A percentile compares a stretch with the other conserved stretches of the same genome.
These are phyloP conservation scores for Zygoascus biomembranicola DNA, from an alignment of 805 yeast species.

Conservation along the genomic window DNA sequence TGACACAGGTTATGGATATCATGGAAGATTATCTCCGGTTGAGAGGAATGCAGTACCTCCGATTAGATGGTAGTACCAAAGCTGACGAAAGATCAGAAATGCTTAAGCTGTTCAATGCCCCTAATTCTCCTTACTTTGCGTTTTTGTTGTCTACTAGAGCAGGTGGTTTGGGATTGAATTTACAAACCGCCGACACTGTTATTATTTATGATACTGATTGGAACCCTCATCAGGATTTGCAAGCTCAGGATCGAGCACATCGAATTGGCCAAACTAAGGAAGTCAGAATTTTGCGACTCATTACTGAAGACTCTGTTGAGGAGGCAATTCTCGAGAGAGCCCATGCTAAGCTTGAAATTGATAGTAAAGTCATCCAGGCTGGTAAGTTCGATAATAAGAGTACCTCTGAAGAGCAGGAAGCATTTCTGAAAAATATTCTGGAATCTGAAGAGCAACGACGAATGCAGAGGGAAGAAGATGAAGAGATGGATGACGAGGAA, in stretches of 20 bases:
- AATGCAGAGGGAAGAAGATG: conserved; percentile 46
- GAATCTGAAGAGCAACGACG: conserved; percentile 71
- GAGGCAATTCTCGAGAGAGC: conserved; percentile 92
- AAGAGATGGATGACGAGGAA: conserved; percentile 74
- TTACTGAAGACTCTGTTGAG: conserved; percentile 88
- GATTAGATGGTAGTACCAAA: conserved; percentile 92
- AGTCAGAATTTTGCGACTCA: conserved; percentile 83
- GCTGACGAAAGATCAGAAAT: conserved; percentile 90
- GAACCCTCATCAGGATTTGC: conserved; percentile 99
- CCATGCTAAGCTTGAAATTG: conserved; percentile 85
- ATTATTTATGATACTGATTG: conserved; percentile 96
- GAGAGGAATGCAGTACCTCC: conserved; percentile 66
- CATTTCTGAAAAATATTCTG: conserved; percentile 72
- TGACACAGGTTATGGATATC: conserved; percentile 98
- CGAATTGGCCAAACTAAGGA: conserved; percentile 98
- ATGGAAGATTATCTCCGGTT: conserved; percentile 89
- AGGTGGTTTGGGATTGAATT: conserved; percentile 92
- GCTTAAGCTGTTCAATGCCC: conserved; percentile 73
- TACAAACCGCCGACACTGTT: conserved; percentile 97
- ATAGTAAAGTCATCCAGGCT: conserved; percentile 97
- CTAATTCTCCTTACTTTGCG: conserved; percentile 76
- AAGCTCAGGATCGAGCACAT: conserved; percentile 98
- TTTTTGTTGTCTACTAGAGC: conserved; percentile 92
- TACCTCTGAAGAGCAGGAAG: conserved; percentile 95
- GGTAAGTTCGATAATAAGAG: conserved; percentile 97